Percentiles rank a stretch among this genome's conserved stretches.
Evolutionary conservation across 768 basidiomycete species (phyloP).

Genomic region (Gloeopeniophorella convolvens): DNA sequence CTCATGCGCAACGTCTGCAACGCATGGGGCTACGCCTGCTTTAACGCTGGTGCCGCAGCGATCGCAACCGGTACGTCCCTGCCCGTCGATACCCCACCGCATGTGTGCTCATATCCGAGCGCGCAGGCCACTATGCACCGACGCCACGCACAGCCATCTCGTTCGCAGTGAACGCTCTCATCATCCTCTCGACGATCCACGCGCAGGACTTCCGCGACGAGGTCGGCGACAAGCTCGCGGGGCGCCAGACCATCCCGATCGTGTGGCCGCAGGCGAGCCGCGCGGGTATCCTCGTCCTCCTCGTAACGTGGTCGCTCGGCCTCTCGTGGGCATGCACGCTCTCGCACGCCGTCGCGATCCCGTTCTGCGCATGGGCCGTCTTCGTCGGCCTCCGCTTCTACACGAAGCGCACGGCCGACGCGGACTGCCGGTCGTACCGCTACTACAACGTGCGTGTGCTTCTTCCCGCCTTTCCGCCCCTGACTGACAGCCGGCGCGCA

Average conservation of each 20-base stretch:
- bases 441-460: conserved; percentile 26
- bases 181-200: conserved; percentile 34
- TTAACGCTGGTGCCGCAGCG: conserved; percentile 24
- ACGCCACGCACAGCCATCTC: conserved; percentile 1
- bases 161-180: conserved; percentile 25
- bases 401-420: conserved; percentile 9
- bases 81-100: not conserved
- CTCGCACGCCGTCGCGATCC: conserved; percentile 1
- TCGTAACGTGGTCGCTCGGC: conserved; percentile 23
- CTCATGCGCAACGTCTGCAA: conserved; percentile 18
- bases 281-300: conserved; percentile 18
- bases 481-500: too few relatives aligned
- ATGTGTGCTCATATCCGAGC: too few relatives aligned
- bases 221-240: conserved; percentile 27
- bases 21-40: conserved; percentile 18
- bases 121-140: not conserved
- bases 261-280: conserved; percentile 17
- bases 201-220: conserved; percentile 32
- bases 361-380: conserved; percentile 17
- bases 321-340: conserved; percentile 22
- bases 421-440: conserved; percentile 25
- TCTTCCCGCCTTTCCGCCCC: too few relatives aligned
- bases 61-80: conserved; percentile 1
- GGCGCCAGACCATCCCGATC: conserved; percentile 30
- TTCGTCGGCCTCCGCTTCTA: conserved; percentile 23